Percentiles rank a stretch among this genome's conserved stretches.
These are phyloP conservation scores for Suillus clintonianus DNA, from an alignment of 768 basidiomycete genomes.

Conservation along the genomic window DNA sequence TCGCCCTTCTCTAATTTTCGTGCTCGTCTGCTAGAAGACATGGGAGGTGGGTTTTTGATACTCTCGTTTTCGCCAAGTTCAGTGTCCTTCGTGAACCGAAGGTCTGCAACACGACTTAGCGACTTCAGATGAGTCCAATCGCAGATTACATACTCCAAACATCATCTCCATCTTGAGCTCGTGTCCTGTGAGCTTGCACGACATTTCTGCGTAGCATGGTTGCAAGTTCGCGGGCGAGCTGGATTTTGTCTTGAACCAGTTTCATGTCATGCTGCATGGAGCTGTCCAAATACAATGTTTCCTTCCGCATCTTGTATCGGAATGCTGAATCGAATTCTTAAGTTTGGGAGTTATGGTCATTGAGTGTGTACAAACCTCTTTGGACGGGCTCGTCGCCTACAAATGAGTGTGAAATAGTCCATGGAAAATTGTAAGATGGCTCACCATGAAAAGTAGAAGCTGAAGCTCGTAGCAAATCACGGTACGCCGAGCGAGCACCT, in stretches of 20 bases:
- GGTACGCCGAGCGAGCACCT: constrained; percentile 73
- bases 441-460: constrained; percentile 65
- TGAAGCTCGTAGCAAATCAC: constrained; percentile 68
- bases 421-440: constrained; percentile 3
- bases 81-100: constrained; percentile 76
- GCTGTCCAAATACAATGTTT: constrained; percentile 43
- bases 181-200: constrained; percentile 70
- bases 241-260: constrained; percentile 54
- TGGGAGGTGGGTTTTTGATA: constrained; percentile 59
- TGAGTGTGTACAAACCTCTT: constrained; percentile 40
- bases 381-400: constrained; percentile 60
- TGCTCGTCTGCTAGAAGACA: constrained; percentile 49
- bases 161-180: constrained; percentile 38
- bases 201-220: constrained; percentile 76
- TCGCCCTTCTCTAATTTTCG: constrained; percentile 44
- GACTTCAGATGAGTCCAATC: background rate
- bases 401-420: constrained; percentile 1
- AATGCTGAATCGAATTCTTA: constrained; percentile 53
- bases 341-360: background rate
- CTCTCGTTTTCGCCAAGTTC: constrained; percentile 86
- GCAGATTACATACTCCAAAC: constrained; percentile 55
- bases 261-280: constrained; percentile 45
- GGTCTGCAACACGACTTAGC: constrained; percentile 42
- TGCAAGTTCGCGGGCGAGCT: constrained; percentile 72
- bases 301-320: constrained; percentile 63